Base-by-base conservation (phyloP, 1,284 basidiomycete species). In the Cystobasidium slooffiae region DNA sequence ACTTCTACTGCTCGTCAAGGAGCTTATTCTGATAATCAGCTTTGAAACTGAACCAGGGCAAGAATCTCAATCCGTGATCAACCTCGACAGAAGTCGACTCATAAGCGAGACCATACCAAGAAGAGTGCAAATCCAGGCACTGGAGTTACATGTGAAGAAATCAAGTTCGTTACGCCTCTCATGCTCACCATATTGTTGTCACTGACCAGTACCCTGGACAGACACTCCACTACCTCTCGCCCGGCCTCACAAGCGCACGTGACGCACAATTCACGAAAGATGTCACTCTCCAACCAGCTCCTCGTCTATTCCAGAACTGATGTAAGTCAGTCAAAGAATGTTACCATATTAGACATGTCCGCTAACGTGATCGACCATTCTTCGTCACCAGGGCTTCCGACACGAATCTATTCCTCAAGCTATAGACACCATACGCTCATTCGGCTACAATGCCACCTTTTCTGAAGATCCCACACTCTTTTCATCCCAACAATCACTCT, bases 381-480 rank as follows among this genome's bases (percentile, higher is more conserved):
- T 24, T 46, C 3, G 18, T 53, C 16, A 41, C 47, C 55, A 66
- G 72, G 66, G 66, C 39, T 75, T 73, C 44, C 51, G 69, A 22
- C 74, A 75, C 43, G 74, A 75, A 7, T 58, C 51, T 14, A 75
- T 75, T 9, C 75, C 75, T 5, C 58, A 64, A 51, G 75, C 75
- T 1, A 52, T 58, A 22, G 20, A 51, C 49, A 55, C 52, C 12
- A 59, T 75, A 20, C 59, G 66, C 20, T 43, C 64, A 51, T 52
- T 75, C 39, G 74, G 74, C 41, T 72, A 68, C 56, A 73, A 72
- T 59, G 68, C 62, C 16, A 73, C 70, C 7, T 67, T 68, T 31
- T 52, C 47, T 24, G 75, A 75, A 51, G 75, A 75, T 46, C 52
- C 75, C 18, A 44, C 51, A 37, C 43, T 41, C 20, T 75, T 75